A percentile compares a stretch with the other conserved stretches of the same genome.
phyloP scores from a whole-genome alignment of 805 yeast genomes.

The Diddensiella santjacobensis region DNA sequence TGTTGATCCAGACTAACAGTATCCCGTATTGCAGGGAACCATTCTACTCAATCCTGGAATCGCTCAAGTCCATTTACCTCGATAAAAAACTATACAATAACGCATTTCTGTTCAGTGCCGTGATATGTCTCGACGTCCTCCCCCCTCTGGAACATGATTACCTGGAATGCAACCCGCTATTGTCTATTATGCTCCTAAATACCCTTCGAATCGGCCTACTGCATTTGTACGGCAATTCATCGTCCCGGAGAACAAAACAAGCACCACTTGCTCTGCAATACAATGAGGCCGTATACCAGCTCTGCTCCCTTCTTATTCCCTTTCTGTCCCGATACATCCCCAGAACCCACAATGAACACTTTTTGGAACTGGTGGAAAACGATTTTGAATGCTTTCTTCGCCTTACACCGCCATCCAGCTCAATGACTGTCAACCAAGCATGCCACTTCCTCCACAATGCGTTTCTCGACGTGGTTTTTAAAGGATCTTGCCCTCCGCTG shows the following conservation, averaged over 20 bases:
- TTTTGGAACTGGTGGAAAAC: background rate
- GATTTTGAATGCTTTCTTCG: background rate
- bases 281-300: background rate
- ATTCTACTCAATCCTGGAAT: background rate
- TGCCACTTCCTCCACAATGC: background rate
- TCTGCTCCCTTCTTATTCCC: background rate
- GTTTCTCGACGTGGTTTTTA: background rate
- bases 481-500: background rate
- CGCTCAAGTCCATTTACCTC: background rate
- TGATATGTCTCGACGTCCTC: background rate
- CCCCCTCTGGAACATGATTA: background rate
- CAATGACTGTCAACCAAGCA: background rate
- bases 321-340: background rate
- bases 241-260: background rate
- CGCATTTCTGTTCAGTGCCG: background rate
- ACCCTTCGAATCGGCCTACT: constrained; percentile 1
- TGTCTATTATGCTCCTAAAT: background rate
- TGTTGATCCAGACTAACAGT: background rate
- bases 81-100: background rate
- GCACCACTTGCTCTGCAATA: background rate
- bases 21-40: constrained; percentile 2
- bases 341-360: background rate
- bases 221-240: background rate
- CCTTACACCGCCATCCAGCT: background rate
- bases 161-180: background rate